These are phyloP conservation scores for Kazachstania sp. DNA, from an alignment of 1,139 yeast species.

Conservation along the genomic window DNA sequence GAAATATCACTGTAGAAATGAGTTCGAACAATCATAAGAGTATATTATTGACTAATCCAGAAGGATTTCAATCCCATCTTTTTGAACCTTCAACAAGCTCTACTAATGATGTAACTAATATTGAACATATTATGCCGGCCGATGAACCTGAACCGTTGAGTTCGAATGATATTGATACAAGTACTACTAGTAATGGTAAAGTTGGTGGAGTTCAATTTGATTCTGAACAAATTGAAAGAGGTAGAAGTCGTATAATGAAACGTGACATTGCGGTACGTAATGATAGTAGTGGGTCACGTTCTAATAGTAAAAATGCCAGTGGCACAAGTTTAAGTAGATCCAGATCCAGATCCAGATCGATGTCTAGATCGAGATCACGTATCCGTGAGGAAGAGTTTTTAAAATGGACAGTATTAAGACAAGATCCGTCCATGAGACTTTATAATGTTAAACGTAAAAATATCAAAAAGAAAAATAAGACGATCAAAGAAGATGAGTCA, in stretches of 20 bases:
- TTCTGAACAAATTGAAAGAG: conserved; percentile 24
- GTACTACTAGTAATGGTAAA: too few relatives aligned
- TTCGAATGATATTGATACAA: too few relatives aligned
- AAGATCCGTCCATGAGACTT: conserved; percentile 46
- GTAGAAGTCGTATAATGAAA: conserved; percentile 24
- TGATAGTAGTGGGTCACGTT: neutral
- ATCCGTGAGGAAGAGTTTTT: conserved; percentile 26
- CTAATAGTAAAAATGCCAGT: neutral
- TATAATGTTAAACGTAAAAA: conserved; percentile 9
- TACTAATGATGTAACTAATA: neutral
- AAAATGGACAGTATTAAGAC: conserved; percentile 29
- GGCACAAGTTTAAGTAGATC: neutral
- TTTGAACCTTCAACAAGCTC: neutral
- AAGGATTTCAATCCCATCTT: conserved; percentile 11
- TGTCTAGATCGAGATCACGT: conserved; percentile 13
- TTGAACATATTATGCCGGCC: conserved; percentile 1
- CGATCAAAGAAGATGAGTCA: conserved; percentile 15
- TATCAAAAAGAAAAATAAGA: conserved; percentile 34
- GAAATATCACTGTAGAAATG: neutral
- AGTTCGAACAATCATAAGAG: conserved; percentile 10
- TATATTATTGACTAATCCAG: conserved; percentile 20
- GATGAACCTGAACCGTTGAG: neutral
- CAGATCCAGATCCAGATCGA: conserved; percentile 5
- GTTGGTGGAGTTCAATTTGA: conserved; percentile 20
- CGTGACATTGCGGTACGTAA: conserved; percentile 6